Evolutionary conservation across 2,329 filamentous ascomycete species (phyloP).

Genomic region (Cryphonectria naterciae): DNA sequence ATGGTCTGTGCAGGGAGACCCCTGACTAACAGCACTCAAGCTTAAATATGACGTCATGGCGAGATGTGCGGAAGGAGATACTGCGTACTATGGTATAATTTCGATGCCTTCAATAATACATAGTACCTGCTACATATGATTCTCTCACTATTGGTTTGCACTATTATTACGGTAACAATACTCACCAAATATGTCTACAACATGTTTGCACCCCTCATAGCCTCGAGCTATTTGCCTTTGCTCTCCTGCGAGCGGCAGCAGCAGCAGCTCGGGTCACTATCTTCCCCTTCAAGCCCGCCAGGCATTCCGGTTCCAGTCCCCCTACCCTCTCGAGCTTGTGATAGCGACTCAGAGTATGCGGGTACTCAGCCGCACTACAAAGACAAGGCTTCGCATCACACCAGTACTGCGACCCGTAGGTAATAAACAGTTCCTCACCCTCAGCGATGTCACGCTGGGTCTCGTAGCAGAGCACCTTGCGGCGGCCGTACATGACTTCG

Average conservation of each 20-base stretch:
- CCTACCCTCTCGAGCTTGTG: background rate
- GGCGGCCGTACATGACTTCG: slow-evolving; percentile 13
- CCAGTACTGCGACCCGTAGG: slow-evolving; percentile 10
- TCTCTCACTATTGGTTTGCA: background rate
- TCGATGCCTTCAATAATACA: background rate
- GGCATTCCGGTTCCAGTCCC: background rate
- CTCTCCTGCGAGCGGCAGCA: background rate
- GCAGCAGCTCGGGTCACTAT: background rate
- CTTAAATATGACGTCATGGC: background rate
- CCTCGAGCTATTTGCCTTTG: background rate
- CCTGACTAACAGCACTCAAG: background rate
- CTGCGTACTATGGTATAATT: background rate
- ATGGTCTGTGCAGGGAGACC: background rate
- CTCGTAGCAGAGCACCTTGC: slow-evolving; percentile 6
- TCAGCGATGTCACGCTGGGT: slow-evolving; percentile 5
- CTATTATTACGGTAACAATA: background rate
- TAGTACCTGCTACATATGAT: background rate
- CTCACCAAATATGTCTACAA: background rate
- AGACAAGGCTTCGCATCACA: background rate
- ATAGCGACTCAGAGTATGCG: background rate
- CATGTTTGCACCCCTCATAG: background rate
- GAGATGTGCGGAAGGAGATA: background rate
- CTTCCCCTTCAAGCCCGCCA: background rate
- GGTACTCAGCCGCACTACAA: background rate
- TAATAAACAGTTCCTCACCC: slow-evolving; percentile 16